These are phyloP conservation scores for Tricholomella constricta DNA, from an alignment of 768 basidiomycete species.

Conservation along the genomic window DNA sequence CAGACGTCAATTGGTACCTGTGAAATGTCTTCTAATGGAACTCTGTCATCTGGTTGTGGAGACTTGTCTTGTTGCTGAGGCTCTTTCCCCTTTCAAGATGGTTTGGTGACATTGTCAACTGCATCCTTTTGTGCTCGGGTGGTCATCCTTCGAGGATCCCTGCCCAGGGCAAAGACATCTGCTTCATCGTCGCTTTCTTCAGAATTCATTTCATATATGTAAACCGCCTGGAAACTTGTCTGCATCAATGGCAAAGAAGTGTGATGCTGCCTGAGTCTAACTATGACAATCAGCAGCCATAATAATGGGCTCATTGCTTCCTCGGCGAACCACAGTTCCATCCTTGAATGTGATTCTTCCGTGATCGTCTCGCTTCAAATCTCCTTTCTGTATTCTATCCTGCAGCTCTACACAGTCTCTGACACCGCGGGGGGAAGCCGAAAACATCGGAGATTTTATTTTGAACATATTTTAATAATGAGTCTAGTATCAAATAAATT, in stretches of 20 bases:
- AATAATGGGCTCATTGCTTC: not conserved
- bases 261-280: not conserved
- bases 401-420: conserved; percentile 3
- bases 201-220: not conserved
- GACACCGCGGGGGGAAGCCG: too few relatives aligned
- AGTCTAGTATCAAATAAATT: too few relatives aligned
- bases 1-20: not conserved
- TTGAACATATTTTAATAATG: too few relatives aligned
- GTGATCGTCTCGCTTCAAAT: not conserved
- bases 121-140: not conserved
- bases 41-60: not conserved
- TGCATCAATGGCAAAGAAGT: not conserved
- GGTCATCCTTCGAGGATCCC: not conserved
- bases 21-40: not conserved
- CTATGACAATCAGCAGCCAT: not conserved
- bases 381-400: not conserved
- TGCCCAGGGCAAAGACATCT: not conserved
- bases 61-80: not conserved
- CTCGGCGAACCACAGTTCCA: not conserved
- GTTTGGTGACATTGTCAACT: not conserved
- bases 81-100: not conserved
- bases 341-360: not conserved
- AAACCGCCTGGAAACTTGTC: not conserved
- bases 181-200: not conserved
- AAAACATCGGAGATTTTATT: too few relatives aligned